Evolutionary conservation across 108 stramenopile genomes (phyloP).

Genomic region (Nitzschia sp.): DNA sequence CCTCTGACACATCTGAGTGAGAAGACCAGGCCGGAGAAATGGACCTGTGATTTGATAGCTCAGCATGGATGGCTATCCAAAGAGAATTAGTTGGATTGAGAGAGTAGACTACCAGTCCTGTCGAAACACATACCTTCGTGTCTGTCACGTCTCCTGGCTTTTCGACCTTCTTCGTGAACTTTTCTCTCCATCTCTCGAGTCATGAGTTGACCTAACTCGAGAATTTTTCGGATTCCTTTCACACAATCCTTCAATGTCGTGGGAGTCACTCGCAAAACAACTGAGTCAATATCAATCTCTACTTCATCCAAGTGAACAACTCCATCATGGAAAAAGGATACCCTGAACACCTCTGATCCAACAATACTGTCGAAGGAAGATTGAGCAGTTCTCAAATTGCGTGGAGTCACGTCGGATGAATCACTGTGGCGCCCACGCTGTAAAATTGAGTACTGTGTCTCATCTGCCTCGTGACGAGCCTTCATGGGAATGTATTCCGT

Average conservation of each 20-base stretch:
- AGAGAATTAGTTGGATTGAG: too few relatives aligned
- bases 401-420: too few relatives aligned
- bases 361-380: slow-evolving; percentile 1
- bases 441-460: slow-evolving; percentile 41
- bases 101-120: not conserved
- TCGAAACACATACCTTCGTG: slow-evolving; percentile 3
- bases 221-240: slow-evolving; percentile 51
- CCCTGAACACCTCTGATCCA: slow-evolving; percentile 27
- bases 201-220: slow-evolving; percentile 57
- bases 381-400: not conserved
- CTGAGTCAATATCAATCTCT: slow-evolving; percentile 62
- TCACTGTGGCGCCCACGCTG: slow-evolving; percentile 8
- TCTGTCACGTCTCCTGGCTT: slow-evolving; percentile 43
- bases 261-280: slow-evolving; percentile 66
- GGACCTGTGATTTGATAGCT: slow-evolving; percentile 8
- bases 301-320: slow-evolving; percentile 65
- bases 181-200: slow-evolving; percentile 78
- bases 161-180: slow-evolving; percentile 74
- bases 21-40: slow-evolving; percentile 24
- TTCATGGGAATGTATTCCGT: slow-evolving; percentile 41
- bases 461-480: slow-evolving; percentile 25
- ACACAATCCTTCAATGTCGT: slow-evolving; percentile 65
- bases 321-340: slow-evolving; percentile 55
- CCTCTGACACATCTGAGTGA: not conserved
- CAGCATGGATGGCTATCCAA: too few relatives aligned